phyloP scores from a whole-genome alignment of 2,329 filamentous ascomycete species.

The Alternaria tenuissima region DNA sequence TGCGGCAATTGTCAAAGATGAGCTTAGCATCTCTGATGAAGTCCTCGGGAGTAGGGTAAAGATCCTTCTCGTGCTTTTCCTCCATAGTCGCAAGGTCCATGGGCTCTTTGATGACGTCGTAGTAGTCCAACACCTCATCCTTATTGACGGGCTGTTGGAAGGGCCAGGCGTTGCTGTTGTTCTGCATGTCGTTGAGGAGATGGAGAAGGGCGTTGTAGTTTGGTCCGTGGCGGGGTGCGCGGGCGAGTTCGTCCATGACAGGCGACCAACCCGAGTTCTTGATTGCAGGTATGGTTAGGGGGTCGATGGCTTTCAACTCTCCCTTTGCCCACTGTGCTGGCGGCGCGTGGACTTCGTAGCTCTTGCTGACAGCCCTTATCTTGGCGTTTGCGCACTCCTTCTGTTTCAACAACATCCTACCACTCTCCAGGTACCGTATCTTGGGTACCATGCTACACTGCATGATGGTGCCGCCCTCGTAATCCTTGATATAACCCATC shows the following conservation, averaged over 20 bases:
- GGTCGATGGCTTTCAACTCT: conserved; percentile 73
- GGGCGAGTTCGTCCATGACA: conserved; percentile 96
- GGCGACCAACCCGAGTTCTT: conserved; percentile 91
- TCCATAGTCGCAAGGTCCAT: conserved; percentile 99
- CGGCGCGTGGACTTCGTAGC: conserved; percentile 84
- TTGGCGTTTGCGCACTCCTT: conserved; percentile 96
- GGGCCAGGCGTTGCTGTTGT: conserved; percentile 91
- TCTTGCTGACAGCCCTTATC: conserved; percentile 88
- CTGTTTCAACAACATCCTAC: conserved; percentile 95
- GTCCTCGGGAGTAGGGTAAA: conserved; percentile 90
- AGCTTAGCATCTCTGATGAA: conserved; percentile 89
- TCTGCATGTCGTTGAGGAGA: conserved; percentile 93
- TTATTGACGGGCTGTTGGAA: conserved; percentile 93
- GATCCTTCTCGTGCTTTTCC: conserved; percentile 89
- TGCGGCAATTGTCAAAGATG: conserved; percentile 92
- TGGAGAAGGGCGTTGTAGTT: conserved; percentile 95
- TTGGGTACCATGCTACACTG: conserved; percentile 97
- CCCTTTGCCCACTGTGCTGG: conserved; percentile 86
- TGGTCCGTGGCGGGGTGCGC: conserved; percentile 92
- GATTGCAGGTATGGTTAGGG: conserved; percentile 86
- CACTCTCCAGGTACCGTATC: conserved; percentile 91
- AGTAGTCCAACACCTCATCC: conserved; percentile 98
- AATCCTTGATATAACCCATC: conserved; percentile 99
- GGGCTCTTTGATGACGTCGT: conserved; percentile 96
- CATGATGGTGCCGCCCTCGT: conserved; percentile 99